phyloP scores from a whole-genome alignment of 2,329 filamentous ascomycete genomes.

The Huntiella savannae region DNA sequence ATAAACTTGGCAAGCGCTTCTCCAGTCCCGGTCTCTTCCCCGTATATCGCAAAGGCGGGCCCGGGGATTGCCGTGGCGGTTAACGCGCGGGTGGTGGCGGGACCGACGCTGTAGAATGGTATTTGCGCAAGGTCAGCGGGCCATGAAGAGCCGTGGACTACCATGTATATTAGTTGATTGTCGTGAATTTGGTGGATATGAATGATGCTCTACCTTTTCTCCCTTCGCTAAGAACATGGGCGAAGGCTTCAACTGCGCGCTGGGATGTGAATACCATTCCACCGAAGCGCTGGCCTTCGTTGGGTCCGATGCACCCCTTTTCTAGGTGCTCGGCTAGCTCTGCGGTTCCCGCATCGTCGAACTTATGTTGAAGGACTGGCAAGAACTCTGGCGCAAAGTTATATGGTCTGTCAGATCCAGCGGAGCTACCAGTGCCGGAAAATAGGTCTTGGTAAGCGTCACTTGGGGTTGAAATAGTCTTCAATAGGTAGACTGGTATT shows the following conservation, averaged over 20 bases:
- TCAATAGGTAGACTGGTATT: slow-evolving; percentile 52
- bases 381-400: slow-evolving; percentile 49
- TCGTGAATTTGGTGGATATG: neutral
- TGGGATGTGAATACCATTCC: slow-evolving; percentile 76
- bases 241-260: slow-evolving; percentile 62
- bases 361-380: slow-evolving; percentile 55
- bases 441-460: slow-evolving; percentile 59
- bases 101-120: slow-evolving; percentile 59
- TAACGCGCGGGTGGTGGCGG: slow-evolving; percentile 61
- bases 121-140: slow-evolving; percentile 23
- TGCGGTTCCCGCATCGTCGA: slow-evolving; percentile 39
- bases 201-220: slow-evolving; percentile 4
- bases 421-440: slow-evolving; percentile 19
- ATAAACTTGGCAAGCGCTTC: slow-evolving; percentile 64
- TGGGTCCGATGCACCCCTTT: slow-evolving; percentile 21
- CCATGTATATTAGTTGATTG: neutral
- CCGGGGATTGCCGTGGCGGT: slow-evolving; percentile 11
- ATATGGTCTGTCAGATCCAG: neutral
- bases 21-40: slow-evolving; percentile 69
- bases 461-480: slow-evolving; percentile 52
- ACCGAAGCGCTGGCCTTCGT: slow-evolving; percentile 31
- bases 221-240: slow-evolving; percentile 30
- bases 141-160: slow-evolving; percentile 7
- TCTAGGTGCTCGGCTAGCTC: slow-evolving; percentile 32
- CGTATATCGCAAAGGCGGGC: slow-evolving; percentile 43